These are phyloP conservation scores for Kodamaea fungicola DNA, from an alignment of 1,139 yeast species.

Conservation along the genomic window DNA sequence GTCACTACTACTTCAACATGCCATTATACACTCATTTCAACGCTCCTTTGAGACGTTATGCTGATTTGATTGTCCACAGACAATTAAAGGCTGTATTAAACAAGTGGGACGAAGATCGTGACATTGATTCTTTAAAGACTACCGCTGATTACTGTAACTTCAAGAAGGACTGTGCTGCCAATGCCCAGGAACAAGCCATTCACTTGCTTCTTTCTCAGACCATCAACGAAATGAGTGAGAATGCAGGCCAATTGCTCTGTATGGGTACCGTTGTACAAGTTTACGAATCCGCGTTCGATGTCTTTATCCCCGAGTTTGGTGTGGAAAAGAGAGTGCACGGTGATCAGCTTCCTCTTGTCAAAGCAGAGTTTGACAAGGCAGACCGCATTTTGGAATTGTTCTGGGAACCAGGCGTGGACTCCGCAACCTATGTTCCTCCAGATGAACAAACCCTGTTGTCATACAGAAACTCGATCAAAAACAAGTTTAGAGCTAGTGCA, in stretches of 20 bases:
- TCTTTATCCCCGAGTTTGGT: conserved; percentile 90
- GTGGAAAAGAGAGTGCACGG: conserved; percentile 97
- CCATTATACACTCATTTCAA: conserved; percentile 92
- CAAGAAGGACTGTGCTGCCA: conserved; percentile 90
- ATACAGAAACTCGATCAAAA: conserved; percentile 73
- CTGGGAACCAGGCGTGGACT: conserved; percentile 90
- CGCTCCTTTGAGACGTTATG: conserved; percentile 89
- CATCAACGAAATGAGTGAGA: conserved; percentile 71
- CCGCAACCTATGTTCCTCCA: conserved; percentile 87
- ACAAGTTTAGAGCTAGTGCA: conserved; percentile 73
- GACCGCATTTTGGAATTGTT: conserved; percentile 71
- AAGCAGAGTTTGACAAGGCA: conserved; percentile 84
- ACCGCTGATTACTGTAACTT: conserved; percentile 91
- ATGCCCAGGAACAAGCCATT: conserved; percentile 92
- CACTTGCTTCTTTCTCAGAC: conserved; percentile 84
- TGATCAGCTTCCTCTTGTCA: conserved; percentile 87
- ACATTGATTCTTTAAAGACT: conserved; percentile 70
- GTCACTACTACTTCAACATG: conserved; percentile 76
- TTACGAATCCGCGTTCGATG: conserved; percentile 94
- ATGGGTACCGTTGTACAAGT: conserved; percentile 90
- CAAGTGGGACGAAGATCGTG: conserved; percentile 36
- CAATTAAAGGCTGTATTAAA: conserved; percentile 71
- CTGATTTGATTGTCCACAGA: conserved; percentile 89
- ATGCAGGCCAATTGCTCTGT: conserved; percentile 77
- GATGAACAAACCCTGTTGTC: conserved; percentile 79